Percentiles rank a stretch among this genome's conserved stretches.
Evolutionary conservation across 2,329 filamentous ascomycete genomes (phyloP).

Genomic region (Cryphonectria naterciae): DNA sequence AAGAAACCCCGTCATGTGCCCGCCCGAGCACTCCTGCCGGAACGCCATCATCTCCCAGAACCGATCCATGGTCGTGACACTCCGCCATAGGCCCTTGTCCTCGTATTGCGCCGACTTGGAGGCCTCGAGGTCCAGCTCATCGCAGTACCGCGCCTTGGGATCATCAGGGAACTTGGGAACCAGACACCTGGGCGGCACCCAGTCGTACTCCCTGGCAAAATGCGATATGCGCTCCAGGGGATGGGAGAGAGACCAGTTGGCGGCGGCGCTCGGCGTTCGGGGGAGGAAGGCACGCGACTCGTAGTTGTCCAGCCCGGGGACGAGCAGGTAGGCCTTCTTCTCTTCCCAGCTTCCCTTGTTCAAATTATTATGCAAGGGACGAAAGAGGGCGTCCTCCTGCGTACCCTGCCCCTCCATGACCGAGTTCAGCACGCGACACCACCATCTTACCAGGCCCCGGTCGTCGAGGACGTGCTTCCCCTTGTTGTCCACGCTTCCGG

Average conservation of each 20-base stretch:
- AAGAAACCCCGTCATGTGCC: conserved; percentile 88
- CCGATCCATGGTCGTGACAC: conserved; percentile 79
- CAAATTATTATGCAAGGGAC: conserved; percentile 18
- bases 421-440: conserved; percentile 85
- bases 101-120: conserved; percentile 59
- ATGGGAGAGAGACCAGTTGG: conserved; percentile 71
- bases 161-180: conserved; percentile 94
- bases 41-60: conserved; percentile 99
- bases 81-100: conserved; percentile 75
- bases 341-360: conserved; percentile 42
- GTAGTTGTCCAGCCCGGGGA: conserved; percentile 83
- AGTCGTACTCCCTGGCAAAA: conserved; percentile 60
- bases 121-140: conserved; percentile 86
- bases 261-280: conserved; percentile 50
- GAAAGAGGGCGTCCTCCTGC: conserved; percentile 27
- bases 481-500: conserved; percentile 81
- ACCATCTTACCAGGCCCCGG: conserved; percentile 89
- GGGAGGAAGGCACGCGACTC: conserved; percentile 84
- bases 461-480: conserved; percentile 93
- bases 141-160: conserved; percentile 86
- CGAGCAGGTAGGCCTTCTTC: conserved; percentile 79
- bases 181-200: conserved; percentile 77
- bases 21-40: conserved; percentile 92
- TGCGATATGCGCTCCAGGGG: conserved; percentile 70
- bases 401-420: conserved; percentile 58